Conservation (phyloP, 2,329 filamentous ascomycete species). For the Alternaria ethzedia region DNA sequence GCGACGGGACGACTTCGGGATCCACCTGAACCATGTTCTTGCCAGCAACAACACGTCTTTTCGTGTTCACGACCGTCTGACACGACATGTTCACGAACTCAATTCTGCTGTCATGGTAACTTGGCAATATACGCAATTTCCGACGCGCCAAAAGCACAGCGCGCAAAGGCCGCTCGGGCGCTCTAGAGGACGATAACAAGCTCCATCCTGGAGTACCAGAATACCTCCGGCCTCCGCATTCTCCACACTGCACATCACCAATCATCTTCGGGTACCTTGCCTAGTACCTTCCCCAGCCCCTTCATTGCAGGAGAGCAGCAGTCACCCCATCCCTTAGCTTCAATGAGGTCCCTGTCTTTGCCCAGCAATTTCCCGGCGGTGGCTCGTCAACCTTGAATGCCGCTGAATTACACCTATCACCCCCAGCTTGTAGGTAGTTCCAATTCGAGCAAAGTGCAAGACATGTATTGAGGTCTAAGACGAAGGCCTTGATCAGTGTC, state of each 20-base stretch:
- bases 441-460: slow-evolving; percentile 3
- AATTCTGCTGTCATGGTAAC: neutral
- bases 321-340: neutral
- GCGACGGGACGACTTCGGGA: slow-evolving; percentile 2
- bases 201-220: neutral
- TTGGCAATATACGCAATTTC: neutral
- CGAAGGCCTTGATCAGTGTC: neutral
- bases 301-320: neutral
- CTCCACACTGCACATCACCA: neutral
- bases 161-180: neutral
- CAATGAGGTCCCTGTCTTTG: neutral
- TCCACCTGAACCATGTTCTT: neutral
- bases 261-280: neutral
- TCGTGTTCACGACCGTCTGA: neutral
- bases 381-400: neutral
- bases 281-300: neutral
- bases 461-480: neutral
- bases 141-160: neutral
- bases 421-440: neutral
- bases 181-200: neutral
- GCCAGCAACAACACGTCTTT: neutral
- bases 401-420: neutral
- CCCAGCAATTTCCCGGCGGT: neutral
- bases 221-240: neutral
- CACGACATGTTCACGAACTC: neutral